Conservation (phyloP, 2,329 filamentous ascomycete species). For the Neonectria punicea region DNA sequence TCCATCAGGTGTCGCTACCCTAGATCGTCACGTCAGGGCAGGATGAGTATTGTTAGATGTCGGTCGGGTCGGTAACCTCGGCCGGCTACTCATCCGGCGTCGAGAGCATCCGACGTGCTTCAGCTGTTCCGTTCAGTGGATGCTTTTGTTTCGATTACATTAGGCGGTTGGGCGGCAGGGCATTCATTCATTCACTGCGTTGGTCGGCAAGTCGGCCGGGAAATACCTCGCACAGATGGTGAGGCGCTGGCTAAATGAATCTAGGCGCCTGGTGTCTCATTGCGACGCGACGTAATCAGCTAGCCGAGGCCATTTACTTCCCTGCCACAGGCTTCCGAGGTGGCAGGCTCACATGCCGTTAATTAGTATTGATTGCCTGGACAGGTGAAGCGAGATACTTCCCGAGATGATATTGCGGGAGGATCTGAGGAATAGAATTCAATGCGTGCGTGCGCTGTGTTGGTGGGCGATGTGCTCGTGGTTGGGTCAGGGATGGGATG, state of each 20-base stretch:
- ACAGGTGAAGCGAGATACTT: not conserved
- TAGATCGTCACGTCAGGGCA: not conserved
- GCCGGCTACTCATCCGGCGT: not conserved
- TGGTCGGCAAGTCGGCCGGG: not conserved
- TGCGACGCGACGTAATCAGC: not conserved
- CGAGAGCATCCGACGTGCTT: not conserved
- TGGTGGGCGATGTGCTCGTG: not conserved
- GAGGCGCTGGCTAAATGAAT: not conserved
- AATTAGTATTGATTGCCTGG: too few relatives aligned
- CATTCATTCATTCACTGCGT: not conserved
- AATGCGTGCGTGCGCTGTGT: slow-evolving; percentile 17
- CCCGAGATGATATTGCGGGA: slow-evolving; percentile 3
- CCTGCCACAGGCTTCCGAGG: not conserved
- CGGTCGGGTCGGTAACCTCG: not conserved
- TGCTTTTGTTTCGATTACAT: not conserved
- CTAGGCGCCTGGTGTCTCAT: not conserved
- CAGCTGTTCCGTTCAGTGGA: not conserved
- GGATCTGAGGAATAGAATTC: slow-evolving; percentile 7
- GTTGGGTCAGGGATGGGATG: slow-evolving; percentile 23
- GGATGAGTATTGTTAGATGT: not conserved
- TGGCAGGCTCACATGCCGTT: not conserved
- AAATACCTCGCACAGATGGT: not conserved
- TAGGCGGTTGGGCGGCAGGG: not conserved
- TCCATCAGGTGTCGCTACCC: not conserved
- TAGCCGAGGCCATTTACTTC: not conserved